A percentile compares a stretch with the other conserved stretches of the same genome.
Evolutionary conservation across 768 basidiomycete genomes (phyloP).

Genomic region (Boletus sp.): DNA sequence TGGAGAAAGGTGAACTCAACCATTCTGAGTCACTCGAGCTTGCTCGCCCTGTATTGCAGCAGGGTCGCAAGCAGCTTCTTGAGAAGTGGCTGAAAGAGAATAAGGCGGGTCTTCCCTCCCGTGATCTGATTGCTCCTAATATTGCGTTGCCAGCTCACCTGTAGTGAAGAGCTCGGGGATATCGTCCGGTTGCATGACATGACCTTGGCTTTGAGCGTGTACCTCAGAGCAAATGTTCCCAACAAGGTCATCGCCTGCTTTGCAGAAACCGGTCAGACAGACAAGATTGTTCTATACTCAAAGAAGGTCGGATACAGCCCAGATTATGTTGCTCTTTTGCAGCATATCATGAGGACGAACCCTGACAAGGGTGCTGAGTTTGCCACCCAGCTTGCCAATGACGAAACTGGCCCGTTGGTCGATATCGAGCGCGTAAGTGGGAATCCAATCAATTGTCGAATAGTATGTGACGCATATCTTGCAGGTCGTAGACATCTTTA

Average conservation of each 20-base stretch:
- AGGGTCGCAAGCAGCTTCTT: conserved; percentile 92
- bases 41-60: conserved; percentile 91
- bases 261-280: conserved; percentile 96
- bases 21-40: conserved; percentile 94
- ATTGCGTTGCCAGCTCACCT: conserved; percentile 67
- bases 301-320: conserved; percentile 96
- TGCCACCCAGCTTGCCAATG: conserved; percentile 90
- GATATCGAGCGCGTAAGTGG: conserved; percentile 81
- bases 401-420: conserved; percentile 87
- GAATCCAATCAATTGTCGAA: background rate
- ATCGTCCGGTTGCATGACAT: conserved; percentile 93
- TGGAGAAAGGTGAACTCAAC: conserved; percentile 98
- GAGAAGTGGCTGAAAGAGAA: conserved; percentile 99
- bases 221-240: conserved; percentile 94
- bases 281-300: conserved; percentile 96
- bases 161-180: conserved; percentile 97
- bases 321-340: conserved; percentile 87
- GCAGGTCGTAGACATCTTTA: conserved; percentile 96
- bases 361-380: conserved; percentile 99
- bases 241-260: conserved; percentile 99
- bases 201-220: conserved; percentile 96
- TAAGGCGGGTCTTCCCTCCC: conserved; percentile 53
- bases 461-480: background rate
- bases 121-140: conserved; percentile 14
- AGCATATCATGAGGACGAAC: conserved; percentile 94